These are phyloP conservation scores for Penicillium crustosum DNA, from an alignment of 2,329 filamentous ascomycete species.

Conservation along the genomic window DNA sequence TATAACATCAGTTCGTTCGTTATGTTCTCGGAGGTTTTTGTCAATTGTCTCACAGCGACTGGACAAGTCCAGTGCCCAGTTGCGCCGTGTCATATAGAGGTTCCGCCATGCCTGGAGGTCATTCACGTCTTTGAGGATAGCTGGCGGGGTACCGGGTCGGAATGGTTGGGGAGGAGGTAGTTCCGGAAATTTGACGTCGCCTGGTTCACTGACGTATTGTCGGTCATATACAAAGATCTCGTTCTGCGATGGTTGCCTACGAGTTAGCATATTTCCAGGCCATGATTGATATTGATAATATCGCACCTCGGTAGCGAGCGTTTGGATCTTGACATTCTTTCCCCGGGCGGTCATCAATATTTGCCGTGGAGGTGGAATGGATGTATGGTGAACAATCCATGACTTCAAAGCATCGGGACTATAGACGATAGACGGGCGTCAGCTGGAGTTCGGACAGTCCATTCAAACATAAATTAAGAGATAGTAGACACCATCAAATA, in stretches of 20 bases:
- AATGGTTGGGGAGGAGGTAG: conserved; percentile 59
- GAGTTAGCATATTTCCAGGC: neutral
- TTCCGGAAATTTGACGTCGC: conserved; percentile 51
- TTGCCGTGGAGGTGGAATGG: conserved; percentile 74
- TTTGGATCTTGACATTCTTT: conserved; percentile 78
- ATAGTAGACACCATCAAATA: neutral
- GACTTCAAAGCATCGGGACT: conserved; percentile 81
- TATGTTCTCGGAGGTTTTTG: conserved; percentile 57
- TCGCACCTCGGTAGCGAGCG: conserved; percentile 73
- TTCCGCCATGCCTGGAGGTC: conserved; percentile 85
- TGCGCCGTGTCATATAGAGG: conserved; percentile 75
- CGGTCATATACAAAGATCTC: conserved; percentile 94
- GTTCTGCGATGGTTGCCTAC: conserved; percentile 52
- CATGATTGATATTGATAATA: neutral
- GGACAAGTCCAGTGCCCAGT: conserved; percentile 73
- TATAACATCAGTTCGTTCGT: conserved; percentile 53
- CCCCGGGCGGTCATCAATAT: conserved; percentile 84
- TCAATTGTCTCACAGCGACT: conserved; percentile 69
- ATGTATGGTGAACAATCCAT: conserved; percentile 74
- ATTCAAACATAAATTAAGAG: neutral
- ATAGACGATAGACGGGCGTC: conserved; percentile 19
- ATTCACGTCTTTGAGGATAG: conserved; percentile 75
- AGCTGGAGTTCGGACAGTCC: conserved; percentile 16
- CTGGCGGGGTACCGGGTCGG: conserved; percentile 66
- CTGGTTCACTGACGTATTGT: conserved; percentile 57